phyloP scores from a whole-genome alignment of 768 basidiomycete species.

The Lyophyllum atratum region DNA sequence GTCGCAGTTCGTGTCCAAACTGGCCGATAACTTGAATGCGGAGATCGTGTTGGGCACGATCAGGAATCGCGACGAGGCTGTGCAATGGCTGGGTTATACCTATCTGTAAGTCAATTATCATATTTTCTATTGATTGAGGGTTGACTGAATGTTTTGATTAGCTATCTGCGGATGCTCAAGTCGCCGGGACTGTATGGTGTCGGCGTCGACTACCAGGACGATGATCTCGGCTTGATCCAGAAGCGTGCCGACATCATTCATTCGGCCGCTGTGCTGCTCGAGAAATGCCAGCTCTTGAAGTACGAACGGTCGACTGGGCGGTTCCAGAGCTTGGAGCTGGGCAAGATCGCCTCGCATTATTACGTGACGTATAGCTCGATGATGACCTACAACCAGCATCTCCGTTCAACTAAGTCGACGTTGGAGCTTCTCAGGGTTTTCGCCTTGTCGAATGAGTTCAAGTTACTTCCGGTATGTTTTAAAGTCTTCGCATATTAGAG shows the following conservation, averaged over 20 bases:
- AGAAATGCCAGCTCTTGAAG: conserved; percentile 93
- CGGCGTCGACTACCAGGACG: conserved; percentile 87
- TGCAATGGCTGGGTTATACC: conserved; percentile 96
- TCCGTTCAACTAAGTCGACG: conserved; percentile 82
- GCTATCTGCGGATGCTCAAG: conserved; percentile 94
- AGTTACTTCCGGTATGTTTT: conserved; percentile 70
- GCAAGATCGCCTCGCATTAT: conserved; percentile 92
- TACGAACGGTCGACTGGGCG: conserved; percentile 88
- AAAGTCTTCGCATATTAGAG: conserved; percentile 1
- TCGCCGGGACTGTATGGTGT: conserved; percentile 87
- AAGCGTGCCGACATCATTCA: conserved; percentile 95
- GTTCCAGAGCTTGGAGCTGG: conserved; percentile 92
- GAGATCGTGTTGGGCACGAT: conserved; percentile 96
- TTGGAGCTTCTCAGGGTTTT: conserved; percentile 96
- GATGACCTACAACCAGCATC: conserved; percentile 94
- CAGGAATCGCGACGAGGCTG: conserved; percentile 94
- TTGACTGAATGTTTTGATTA: conserved; percentile 26
- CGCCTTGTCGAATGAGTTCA: conserved; percentile 95
- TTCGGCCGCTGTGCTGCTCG: conserved; percentile 88
- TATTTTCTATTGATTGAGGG: conserved; percentile 8
- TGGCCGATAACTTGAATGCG: conserved; percentile 96
- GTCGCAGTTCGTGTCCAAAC: conserved; percentile 86
- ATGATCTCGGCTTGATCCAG: conserved; percentile 80
- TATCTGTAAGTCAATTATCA: conserved; percentile 66
- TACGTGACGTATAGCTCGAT: conserved; percentile 96